These are phyloP conservation scores for Picea glauca DNA, from an alignment of 75 land plant species.

Conservation along the genomic window DNA sequence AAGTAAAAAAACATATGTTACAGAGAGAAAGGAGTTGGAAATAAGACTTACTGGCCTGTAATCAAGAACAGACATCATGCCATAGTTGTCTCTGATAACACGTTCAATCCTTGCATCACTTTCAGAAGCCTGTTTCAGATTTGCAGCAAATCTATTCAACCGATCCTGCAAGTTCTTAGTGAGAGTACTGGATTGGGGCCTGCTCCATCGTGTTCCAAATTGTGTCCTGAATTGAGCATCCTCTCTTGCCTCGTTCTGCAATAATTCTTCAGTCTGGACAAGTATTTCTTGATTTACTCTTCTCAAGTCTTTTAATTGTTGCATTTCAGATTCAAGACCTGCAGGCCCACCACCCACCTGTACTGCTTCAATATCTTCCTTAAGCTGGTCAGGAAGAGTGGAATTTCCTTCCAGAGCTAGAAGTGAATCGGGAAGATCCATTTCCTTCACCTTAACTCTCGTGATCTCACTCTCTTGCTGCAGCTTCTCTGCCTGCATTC, in stretches of 20 bases:
- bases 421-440: conserved; percentile 95
- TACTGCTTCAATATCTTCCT: conserved; percentile 93
- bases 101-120: conserved; percentile 96
- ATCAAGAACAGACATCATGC: conserved; percentile 81
- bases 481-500: conserved; percentile 86
- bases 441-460: conserved; percentile 85
- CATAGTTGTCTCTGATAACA: conserved; percentile 69
- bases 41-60: conserved; percentile 64
- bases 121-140: conserved; percentile 92
- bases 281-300: conserved; percentile 94
- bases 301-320: conserved; percentile 85
- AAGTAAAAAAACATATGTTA: not conserved
- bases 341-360: conserved; percentile 91
- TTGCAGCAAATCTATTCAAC: conserved; percentile 84
- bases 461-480: conserved; percentile 95
- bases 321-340: conserved; percentile 82
- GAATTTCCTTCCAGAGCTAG: conserved; percentile 81
- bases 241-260: conserved; percentile 92
- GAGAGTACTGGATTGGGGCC: conserved; percentile 93
- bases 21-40: not conserved
- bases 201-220: conserved; percentile 94
- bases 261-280: conserved; percentile 81
- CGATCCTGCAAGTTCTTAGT: conserved; percentile 92
- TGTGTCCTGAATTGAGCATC: conserved; percentile 91
- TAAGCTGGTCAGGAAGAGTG: conserved; percentile 70